A percentile compares a stretch with the other conserved stretches of the same genome.
Evolutionary conservation across 495 filamentous ascomycete species (phyloP).

Genomic region (Neurospora hispaniola): DNA sequence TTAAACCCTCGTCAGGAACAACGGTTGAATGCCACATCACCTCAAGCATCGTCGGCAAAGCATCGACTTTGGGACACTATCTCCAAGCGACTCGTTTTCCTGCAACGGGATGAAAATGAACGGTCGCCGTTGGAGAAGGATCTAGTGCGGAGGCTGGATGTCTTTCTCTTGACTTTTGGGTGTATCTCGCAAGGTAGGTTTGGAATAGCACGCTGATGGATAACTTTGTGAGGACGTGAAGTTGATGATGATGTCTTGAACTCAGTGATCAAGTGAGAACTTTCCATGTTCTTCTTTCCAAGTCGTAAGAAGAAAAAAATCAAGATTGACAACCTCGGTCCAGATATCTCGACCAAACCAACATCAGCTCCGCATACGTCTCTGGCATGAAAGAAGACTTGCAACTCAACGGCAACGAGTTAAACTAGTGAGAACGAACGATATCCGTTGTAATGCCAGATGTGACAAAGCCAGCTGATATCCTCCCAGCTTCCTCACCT

Average conservation of each 20-base stretch:
- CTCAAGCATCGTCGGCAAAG: not conserved
- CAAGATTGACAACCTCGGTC: not conserved
- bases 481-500: conserved; percentile 38
- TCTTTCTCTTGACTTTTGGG: conserved; percentile 34
- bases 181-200: conserved; percentile 28
- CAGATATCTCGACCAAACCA: conserved; percentile 27
- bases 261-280: conserved; percentile 24
- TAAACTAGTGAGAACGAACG: conserved; percentile 20
- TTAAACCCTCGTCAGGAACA: not conserved
- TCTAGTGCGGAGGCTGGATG: conserved; percentile 28
- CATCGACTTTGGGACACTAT: not conserved
- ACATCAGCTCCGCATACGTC: conserved; percentile 34
- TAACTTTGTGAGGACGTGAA: not conserved
- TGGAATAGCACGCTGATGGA: not conserved
- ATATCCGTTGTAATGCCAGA: too few relatives aligned
- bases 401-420: conserved; percentile 27
- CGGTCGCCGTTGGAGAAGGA: conserved; percentile 22
- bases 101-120: not conserved
- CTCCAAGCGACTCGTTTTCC: not conserved
- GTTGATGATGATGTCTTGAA: not conserved
- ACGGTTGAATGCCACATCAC: not conserved
- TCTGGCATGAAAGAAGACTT: conserved; percentile 37
- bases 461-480: too few relatives aligned
- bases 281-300: too few relatives aligned
- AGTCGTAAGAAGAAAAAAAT: not conserved